Base-by-base conservation (phyloP, 2,329 filamentous ascomycete genomes). In the Capronia americana region DNA sequence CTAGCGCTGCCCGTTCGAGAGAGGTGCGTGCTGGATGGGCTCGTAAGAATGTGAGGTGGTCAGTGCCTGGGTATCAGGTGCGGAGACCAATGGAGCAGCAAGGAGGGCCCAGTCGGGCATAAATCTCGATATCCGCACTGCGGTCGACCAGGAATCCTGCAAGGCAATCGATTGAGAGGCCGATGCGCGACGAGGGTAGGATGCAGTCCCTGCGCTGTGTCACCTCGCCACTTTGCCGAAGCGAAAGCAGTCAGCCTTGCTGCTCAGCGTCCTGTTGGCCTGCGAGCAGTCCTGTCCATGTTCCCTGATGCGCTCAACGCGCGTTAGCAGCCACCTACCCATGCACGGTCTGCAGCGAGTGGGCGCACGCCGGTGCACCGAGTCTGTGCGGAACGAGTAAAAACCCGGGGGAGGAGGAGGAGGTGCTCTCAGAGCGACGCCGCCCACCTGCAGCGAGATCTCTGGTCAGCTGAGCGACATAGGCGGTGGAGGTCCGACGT, bases 391-490 rank as follows among this genome's bases (percentile, higher is more conserved):
- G 55, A 38, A 62, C 53, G 28, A 57, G 44, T 32, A 57, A 55
- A 56, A 20, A 53, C 44, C 61, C 57, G 61, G 61, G 54, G 57
- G 61, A 53, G 26, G 30, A 28, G 28, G 56, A n/a, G 48, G 55
- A 50, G 58, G 11, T 63, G 57, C 30, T 26, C 50, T 28, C 28
- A 14, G 53, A 17, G 28, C 55, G 48, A 44, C 20, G 57, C 24
- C 58, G 30, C 58, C 30, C 12, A 24, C 41, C 17, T 53, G 55
- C 56, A 59, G 51, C 64, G 66, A 63, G 57, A 63, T 66, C 46
- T 60, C 64, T 58, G 64, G 67, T 69, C 67, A 69, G 67, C 67
- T 69, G 67, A 69, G 67, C 58, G 50, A 53, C 54, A 54, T 38
- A 51, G 54, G 63, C 59, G 61, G 61, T 66, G 54, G 57, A 66